These are phyloP conservation scores for Vitis cinerea DNA, from an alignment of 164 flowering plant genomes.

Conservation along the genomic window DNA sequence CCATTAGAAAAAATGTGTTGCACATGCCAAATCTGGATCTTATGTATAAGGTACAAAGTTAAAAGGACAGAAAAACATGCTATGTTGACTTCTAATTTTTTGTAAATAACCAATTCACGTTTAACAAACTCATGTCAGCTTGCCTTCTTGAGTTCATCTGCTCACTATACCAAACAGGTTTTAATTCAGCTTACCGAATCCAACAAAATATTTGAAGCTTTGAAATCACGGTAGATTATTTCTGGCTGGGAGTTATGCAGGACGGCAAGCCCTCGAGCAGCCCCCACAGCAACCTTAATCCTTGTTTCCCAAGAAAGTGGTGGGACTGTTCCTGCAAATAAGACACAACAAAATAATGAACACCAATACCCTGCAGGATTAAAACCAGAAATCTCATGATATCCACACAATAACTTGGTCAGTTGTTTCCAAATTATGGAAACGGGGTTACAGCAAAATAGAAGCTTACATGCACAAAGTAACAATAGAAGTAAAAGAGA, in stretches of 20 bases:
- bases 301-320: slow-evolving; percentile 49
- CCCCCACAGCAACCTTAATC: slow-evolving; percentile 45
- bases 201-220: slow-evolving; percentile 53
- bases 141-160: neutral
- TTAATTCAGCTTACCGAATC: slow-evolving; percentile 33
- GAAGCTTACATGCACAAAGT: too few species aligned
- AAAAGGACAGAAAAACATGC: neutral
- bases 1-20: neutral
- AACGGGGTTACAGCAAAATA: neutral
- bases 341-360: neutral
- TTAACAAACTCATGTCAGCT: neutral
- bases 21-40: neutral
- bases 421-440: neutral
- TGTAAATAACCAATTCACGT: neutral
- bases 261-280: slow-evolving; percentile 51
- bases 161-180: neutral
- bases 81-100: neutral
- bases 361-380: too few species aligned
- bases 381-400: too few species aligned
- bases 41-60: neutral
- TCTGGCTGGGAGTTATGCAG: slow-evolving; percentile 40
- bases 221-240: slow-evolving; percentile 56
- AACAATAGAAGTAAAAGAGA: neutral
- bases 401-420: neutral
- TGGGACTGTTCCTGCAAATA: slow-evolving; percentile 31